A percentile compares a stretch with the other conserved stretches of the same genome.
Conservation (phyloP, 352 stramenopile genomes). For the Thraustotheca clavata region DNA sequence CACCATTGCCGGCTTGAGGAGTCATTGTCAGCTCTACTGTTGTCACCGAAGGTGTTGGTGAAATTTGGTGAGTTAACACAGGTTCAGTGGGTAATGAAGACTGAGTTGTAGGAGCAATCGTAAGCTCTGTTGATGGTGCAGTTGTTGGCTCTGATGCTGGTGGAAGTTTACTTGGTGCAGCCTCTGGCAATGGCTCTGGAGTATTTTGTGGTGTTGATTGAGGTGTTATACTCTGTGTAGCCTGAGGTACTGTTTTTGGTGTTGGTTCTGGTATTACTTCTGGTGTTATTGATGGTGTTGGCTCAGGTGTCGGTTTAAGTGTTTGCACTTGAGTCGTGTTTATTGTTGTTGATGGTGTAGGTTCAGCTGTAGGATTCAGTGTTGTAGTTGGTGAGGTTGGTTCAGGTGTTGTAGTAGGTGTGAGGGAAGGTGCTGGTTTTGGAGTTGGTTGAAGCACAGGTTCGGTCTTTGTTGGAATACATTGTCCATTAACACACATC, state of each 20-base stretch:
- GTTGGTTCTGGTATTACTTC: background rate
- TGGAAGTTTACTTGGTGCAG: background rate
- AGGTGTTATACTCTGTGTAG: no score
- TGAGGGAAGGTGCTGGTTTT: background rate
- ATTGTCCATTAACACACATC: conserved; percentile 12
- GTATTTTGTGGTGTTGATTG: no score
- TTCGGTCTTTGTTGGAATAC: background rate
- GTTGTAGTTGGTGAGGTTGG: background rate
- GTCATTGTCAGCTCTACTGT: no score
- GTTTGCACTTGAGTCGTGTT: background rate
- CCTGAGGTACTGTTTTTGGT: no score
- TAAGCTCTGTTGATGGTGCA: background rate
- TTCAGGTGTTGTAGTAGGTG: background rate
- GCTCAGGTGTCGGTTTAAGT: background rate
- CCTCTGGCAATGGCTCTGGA: background rate
- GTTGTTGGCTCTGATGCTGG: background rate
- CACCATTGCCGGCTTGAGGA: no score
- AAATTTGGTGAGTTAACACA: no score
- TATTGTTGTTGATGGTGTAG: background rate
- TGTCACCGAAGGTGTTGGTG: no score
- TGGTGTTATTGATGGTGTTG: background rate
- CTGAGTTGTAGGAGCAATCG: background rate
- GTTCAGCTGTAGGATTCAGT: background rate
- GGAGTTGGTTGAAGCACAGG: background rate
- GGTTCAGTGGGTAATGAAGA: no score